Base-by-base conservation (phyloP, 495 filamentous ascomycete species). In the Trichoderma asperelloides region DNA sequence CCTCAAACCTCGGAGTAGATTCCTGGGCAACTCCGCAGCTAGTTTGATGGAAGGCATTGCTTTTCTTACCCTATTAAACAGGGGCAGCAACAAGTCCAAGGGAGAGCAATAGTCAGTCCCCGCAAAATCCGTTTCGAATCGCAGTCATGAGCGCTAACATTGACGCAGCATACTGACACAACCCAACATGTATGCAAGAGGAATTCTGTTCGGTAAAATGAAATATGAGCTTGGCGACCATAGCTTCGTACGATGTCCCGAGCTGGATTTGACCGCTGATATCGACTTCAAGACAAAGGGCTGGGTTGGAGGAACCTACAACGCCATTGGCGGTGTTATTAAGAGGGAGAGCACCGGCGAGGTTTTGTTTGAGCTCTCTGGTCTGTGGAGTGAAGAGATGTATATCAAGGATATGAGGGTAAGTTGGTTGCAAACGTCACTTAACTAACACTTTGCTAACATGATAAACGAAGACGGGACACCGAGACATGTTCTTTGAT, bases 241-340 rank as follows among this genome's bases (percentile, higher is more conserved):
- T 79, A 96, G 93, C 78, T 91, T 89, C 71, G 90, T 98, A n/a
- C 85, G 87, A 68, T 99, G 94, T 76, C 90, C 95, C 1, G 96
- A 98, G 75, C 80, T 89, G 30, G 87, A 90, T 51, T 80, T 98
- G 16, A 82, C 86, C n/a, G 93, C 93, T 68, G 95, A 98, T 74
- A 88, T 99, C 67, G 95, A 99, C 69, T 99, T 99, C 80, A 99
- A 98, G 77, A 94, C 91, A 39, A 99, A 99, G 77, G 96, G 96
- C 6, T 99, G 96, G 81, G 94, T 98, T 72, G 89, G 92, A 65
- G 95, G 95, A 1, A 94, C 91, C 1, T 98, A 99, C 76, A 96
- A 99, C 74, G 92, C 92, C 37, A 95, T 99, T 74, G 92, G 93
- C 13, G 95, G 95, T 33, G 88, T 82, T 15, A 96, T 99, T 80